Evolutionary conservation across 805 yeast genomes (phyloP), one percentile per base, ranked within the genome.

Genomic region (Saturnispora serradocipensis): DNA sequence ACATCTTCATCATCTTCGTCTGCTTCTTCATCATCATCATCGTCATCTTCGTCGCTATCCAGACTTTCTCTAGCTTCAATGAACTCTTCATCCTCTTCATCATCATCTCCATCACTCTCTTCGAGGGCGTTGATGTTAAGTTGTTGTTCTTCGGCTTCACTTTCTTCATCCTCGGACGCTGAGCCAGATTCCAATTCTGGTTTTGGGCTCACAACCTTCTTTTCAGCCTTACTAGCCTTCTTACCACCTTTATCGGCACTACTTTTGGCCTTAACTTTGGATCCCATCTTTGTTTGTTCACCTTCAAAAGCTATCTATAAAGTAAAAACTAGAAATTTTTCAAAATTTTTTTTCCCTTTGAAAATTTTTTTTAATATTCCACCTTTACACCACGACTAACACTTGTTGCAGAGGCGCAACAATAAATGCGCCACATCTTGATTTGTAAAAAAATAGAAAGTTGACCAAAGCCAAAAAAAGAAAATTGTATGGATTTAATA

Each of bases 1-100:
- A 90, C 77, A 59, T 89, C 97, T 58, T 85, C 90, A 51, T 80
- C 88, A 7, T 82, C 91, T 43, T 78, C 86, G 30, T 76, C 82
- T 44, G 75, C 82, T 39, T 76, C 81, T 15, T 66, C 71, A 1
- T 71, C 60, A 9, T 56, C 61, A 9, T 53, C 77, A 0, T 61
- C 73, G 11, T 68, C 73, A 0, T 62, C 72, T 0, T 58, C 60
- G 0, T 53, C 59, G 2, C 16, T 58, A 66, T 43, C 32, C 24
- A 28, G 16, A 32, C 39, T 22, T 36, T 46, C 43, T 15, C 39
- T 46, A 38, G 49, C 49, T 13, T 46, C 51, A 27, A 36, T 40
- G 13, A 42, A 42, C 11, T 60, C 64, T 9, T 59, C 63, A 15
- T 70, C 76, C 4, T 65, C 70, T 1, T 70, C 59, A 11, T 65